Evolutionary conservation across 176 grass and related monocot species (phyloP).

Genomic region (Oryza australiensis): DNA sequence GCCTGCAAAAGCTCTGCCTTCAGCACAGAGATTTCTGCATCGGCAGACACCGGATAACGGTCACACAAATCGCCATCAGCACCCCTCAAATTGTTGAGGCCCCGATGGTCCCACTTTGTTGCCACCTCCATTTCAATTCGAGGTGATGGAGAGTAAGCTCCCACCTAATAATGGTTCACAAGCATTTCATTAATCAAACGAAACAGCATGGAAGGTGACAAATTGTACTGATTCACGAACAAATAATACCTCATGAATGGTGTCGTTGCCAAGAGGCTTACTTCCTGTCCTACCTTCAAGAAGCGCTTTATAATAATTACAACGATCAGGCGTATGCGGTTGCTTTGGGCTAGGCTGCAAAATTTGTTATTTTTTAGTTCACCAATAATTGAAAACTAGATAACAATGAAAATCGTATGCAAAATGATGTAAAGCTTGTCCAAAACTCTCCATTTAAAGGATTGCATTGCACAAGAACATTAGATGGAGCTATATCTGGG

Average conservation of each 20-base stretch:
- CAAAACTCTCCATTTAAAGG: background rate
- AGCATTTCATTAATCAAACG: conserved; percentile 34
- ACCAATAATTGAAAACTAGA: background rate
- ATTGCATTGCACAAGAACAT: conserved; percentile 14
- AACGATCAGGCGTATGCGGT: conserved; percentile 51
- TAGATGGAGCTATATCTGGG: conserved; percentile 28
- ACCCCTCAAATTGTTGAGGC: conserved; percentile 30
- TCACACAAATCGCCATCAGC: conserved; percentile 38
- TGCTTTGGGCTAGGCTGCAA: conserved; percentile 63
- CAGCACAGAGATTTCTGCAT: conserved; percentile 50
- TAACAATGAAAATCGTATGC: background rate
- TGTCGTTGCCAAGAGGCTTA: conserved; percentile 31
- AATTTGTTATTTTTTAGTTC: conserved; percentile 34
- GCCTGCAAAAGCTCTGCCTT: conserved; percentile 55
- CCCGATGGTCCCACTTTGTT: conserved; percentile 75
- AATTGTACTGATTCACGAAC: conserved; percentile 22
- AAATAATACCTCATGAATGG: conserved; percentile 50
- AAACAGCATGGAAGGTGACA: conserved; percentile 19
- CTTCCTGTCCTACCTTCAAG: conserved; percentile 52
- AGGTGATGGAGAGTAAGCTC: conserved; percentile 64
- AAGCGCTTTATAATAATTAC: conserved; percentile 50
- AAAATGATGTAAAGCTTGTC: conserved; percentile 12
- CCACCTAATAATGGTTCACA: conserved; percentile 43
- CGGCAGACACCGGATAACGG: conserved; percentile 2
- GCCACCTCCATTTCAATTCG: conserved; percentile 63